Evolutionary conservation across 305 asterid species (phyloP).

Genomic region (Salvia sclarea): DNA sequence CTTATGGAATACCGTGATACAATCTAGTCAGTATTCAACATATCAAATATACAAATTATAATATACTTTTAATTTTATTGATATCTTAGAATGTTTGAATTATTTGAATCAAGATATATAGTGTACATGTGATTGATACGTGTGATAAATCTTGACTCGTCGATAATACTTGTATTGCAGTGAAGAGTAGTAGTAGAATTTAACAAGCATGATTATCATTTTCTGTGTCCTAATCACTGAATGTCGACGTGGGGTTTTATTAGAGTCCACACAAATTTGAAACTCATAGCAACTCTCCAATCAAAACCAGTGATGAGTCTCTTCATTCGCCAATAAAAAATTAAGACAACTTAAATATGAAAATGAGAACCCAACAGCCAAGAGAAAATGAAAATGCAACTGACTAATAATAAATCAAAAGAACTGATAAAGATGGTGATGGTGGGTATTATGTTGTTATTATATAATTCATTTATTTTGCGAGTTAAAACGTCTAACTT

Average conservation of each 20-base stretch:
- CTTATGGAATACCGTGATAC: no score
- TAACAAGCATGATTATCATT: not conserved
- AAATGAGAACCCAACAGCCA: constrained; percentile 38
- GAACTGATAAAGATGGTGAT: constrained; percentile 9
- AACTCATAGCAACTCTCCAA: not conserved
- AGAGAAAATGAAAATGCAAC: constrained; percentile 38
- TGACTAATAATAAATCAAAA: constrained; percentile 6
- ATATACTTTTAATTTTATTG: no score
- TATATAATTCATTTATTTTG: not conserved
- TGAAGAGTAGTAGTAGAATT: constrained; percentile 12
- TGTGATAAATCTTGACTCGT: no score
- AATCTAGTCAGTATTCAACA: no score
- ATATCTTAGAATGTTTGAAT: no score
- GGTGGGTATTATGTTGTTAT: not conserved
- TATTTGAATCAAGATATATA: no score
- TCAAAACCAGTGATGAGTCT: constrained; percentile 29
- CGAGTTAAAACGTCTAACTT: not conserved
- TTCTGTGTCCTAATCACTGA: constrained; percentile 8
- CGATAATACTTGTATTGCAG: not conserved
- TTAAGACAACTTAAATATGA: constrained; percentile 23
- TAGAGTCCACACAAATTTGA: not conserved
- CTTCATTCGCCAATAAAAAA: constrained; percentile 4
- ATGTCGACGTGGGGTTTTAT: constrained; percentile 22
- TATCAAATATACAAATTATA: no score
- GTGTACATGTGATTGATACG: no score